Evolutionary conservation across 1,139 yeast species (phyloP), one percentile per base, ranked within the genome.

Genomic region (Zygosaccharomyces sapae): DNA sequence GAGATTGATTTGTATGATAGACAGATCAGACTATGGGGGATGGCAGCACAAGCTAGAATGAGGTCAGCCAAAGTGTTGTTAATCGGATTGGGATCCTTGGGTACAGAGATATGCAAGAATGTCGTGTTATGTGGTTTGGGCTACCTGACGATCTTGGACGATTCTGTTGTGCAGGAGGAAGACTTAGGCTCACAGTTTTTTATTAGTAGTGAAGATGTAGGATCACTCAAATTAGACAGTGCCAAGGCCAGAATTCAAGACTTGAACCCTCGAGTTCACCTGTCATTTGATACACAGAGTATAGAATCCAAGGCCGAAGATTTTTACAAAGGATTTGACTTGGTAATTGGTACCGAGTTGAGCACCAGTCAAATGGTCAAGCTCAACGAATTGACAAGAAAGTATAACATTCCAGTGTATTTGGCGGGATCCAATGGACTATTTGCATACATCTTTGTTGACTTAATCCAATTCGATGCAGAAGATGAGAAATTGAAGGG

Each of bases 1-100:
- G 97, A 90, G 66, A 81, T 90, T 48, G 96, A 95, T 1, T 73
- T 90, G 25, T 92, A 92, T 65, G 99, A 92, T 67, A 78, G 99
- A 51, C 99, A 92, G 66, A 90, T 92, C 57, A 71, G 99, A 55
- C 74, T 92, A 33, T 92, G 99, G 99, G 98, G 98, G 9, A 75
- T 92, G 69, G 94, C 86, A 25, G 95, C 97, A 12, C 99, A 92
- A 66, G 75, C 80, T 43, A 72, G 89, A 44, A 78, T 92, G 71
- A 75, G 95, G 40, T 78, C 83, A 24, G 84, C 97, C 12, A 77
- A 77, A 46, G 74, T 90, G 6, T 71, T 92, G 45, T 63, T 89
- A 34, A 71, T 88, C 30, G 82, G 83, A 53, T 59, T 86, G 29
- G 83, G 88, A 7, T 86, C 86, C 0, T 72, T 85, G 8, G 92